Base-by-base conservation (phyloP, 495 filamentous ascomycete species). In the Penicillium salamii region DNA sequence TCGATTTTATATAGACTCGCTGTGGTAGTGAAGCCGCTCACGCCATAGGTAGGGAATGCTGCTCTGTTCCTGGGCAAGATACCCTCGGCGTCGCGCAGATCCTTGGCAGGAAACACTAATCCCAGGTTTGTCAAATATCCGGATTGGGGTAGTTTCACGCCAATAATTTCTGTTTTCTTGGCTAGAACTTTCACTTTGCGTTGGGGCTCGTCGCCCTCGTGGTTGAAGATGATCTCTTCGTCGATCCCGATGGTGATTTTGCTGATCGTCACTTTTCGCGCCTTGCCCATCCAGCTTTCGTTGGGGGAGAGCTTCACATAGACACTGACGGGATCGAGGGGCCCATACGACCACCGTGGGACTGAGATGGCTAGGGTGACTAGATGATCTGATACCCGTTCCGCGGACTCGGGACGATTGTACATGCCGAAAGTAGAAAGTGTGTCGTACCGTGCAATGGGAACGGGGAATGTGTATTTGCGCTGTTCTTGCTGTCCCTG, bases 391-490 rank as follows among this genome's bases (percentile, higher is more conserved):
- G 88, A 79, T 45, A 91, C 85, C 43, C 80, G 80, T 53, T 95
- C 88, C 40, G 88, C 88, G 42, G 82, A 84, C 66, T 97, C 93
- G 8, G 90, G 93, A 21, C 90, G 85, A 70, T 97, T 97, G 72
- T 97, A 98, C 93, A 98, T 98, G 65, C 93, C 95, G 69, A 97
- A 98, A 24, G 93, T 97, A 18, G 91, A 97, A 23, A 98, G 75
- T 3, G 91, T 98, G 67, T 98, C 93, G 70, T 97, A 98, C 55
- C 93, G 80, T 53, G 84, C 79, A 53, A 98, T 82, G 11, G 93
- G 95, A 1, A 97, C 88, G 1, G 93, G 91, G 53, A 96, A 96
- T 6, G 85, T 69, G 60, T 91, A 93, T 74, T 95, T 95, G 59
- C 86, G 88, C 64, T 97, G 87, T 28, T 91, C 83, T 48, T 83